Base-by-base conservation (phyloP, 148 eudicot genomes). In the Fallopia convolvulus region DNA sequence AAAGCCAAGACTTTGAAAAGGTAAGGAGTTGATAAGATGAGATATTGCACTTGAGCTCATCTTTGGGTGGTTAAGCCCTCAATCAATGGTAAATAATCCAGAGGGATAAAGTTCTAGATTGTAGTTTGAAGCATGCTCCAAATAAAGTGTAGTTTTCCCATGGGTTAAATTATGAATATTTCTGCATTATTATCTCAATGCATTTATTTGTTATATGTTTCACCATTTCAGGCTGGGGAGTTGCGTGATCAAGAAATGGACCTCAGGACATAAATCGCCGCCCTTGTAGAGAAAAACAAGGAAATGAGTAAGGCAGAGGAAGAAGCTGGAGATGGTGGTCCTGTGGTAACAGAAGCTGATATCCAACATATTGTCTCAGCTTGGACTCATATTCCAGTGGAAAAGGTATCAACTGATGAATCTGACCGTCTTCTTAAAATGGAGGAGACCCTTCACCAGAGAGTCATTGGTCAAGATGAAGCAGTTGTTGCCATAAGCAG, bases 1-100 rank as follows among this genome's bases (percentile, higher is more conserved):
- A 88, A 6, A 74, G 85, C 77, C 90, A 89, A 79, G 92, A 89
- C 78, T 89, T 89, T 65, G 90, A 87, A 80, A 89, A 86, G 90
- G 90, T 87, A 81, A 47, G 50, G 50, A 47, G 50, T 15, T 47
- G 46, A 42, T 42, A 42, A 42, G 46, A 42, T 42, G 46, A 42
- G 8, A 42, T 42, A 42, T 42, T 42, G 46, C 46, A 42, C 46
- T 42, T 42, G 7, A 42, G 46, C 9, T 42, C 46, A 42, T 42
- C 46, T 42, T 42, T 7, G 46, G 46, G 46, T 42, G 46, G 46
- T 8, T 42, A 42, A 42, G 46, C 46, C 46, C 8, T 42, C 8
- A 47, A 47, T 47, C 14, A 47, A 47, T 47, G 2, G 14, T 47
- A 47, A 10, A 47, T 10, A 47, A 10, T 10, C 50, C 50, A 47